Evolutionary conservation across 768 basidiomycete genomes (phyloP), one percentile per base, ranked within the genome.

Genomic region (Trametes meyenii): DNA sequence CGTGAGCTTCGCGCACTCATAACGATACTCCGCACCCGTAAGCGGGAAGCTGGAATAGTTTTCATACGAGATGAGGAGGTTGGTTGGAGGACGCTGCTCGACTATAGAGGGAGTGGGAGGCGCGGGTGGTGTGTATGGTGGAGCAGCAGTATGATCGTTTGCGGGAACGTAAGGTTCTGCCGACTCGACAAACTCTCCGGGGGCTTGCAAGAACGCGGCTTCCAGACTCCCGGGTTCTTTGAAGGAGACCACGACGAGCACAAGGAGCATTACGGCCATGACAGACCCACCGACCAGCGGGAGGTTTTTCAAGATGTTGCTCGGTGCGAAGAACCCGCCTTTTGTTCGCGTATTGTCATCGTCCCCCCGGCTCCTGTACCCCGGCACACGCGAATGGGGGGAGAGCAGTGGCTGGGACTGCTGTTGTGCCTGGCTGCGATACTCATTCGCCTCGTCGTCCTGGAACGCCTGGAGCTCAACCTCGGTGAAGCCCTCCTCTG

Each of bases 1-100:
- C 64, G 77, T 74, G 21, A 84, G 63, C 65, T 82, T 83, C 55
- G 75, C 71, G 68, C 89, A 90, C 72, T 88, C 82, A 1, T 71
- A 64, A 17, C 77, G 77, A 70, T 87, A 89, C 73, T 89, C 77
- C 12, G 71, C 66, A 5, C 85, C 80, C 26, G 77, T 79, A 10
- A 88, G 76, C 8, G 87, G 87, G 69, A 86, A 87, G 23, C 65
- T 73, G 7, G 84, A 83, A 69, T 84, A 84, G 66, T 82, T 84
- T 65, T 76, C 79, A 72, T 85, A 85, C 23, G 83, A 85, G 26
- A 85, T 77, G 44, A 74, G 55, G 65, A 70, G 66, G 19, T 62
- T 57, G 16, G 64, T 40, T 7, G 54, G 54, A 6, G 65, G 61
- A 17, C 57, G 33, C 13, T 65, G 58, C 44, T 74, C 67, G 8